Conservation (phyloP, 2,329 filamentous ascomycete species). For the Cercospora zeae-maydis region DNA sequence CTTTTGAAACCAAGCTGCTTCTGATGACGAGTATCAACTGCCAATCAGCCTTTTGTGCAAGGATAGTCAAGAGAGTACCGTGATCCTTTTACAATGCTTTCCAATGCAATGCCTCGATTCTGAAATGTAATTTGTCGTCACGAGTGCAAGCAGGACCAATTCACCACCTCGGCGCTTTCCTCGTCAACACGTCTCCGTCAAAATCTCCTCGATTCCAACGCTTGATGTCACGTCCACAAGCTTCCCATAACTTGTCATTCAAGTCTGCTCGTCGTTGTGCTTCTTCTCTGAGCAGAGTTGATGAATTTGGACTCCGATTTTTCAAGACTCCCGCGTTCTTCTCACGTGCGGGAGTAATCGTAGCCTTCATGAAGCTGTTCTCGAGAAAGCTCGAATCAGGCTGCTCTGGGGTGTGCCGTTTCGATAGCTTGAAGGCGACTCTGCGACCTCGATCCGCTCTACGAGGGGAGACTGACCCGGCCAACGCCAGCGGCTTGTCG, state of each 20-base stretch:
- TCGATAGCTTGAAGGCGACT: conserved; percentile 1
- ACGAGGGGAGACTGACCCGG: conserved; percentile 30
- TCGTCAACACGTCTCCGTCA: conserved; percentile 28
- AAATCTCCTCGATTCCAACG: conserved; percentile 39
- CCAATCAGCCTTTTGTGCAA: not conserved
- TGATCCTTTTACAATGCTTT: not conserved
- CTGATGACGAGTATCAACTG: not conserved
- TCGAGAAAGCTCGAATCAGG: conserved; percentile 8
- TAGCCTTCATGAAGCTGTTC: conserved; percentile 12
- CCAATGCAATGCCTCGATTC: not conserved
- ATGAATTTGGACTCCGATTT: not conserved
- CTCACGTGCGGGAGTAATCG: not conserved
- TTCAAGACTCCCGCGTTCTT: not conserved
- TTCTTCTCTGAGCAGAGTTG: conserved; percentile 7
- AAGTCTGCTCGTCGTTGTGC: conserved; percentile 19
- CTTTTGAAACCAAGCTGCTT: too few relatives aligned
- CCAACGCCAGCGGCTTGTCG: conserved; percentile 27
- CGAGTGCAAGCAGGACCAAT: not conserved
- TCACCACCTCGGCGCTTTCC: conserved; percentile 34
- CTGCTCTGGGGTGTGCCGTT: conserved; percentile 5
- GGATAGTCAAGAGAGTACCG: not conserved
- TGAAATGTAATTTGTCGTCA: not conserved
- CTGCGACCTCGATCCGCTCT: conserved; percentile 16
- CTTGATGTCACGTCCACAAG: conserved; percentile 33
- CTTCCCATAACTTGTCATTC: conserved; percentile 32